Base-by-base conservation (phyloP, 768 basidiomycete genomes). In the Auriculariales sp. region DNA sequence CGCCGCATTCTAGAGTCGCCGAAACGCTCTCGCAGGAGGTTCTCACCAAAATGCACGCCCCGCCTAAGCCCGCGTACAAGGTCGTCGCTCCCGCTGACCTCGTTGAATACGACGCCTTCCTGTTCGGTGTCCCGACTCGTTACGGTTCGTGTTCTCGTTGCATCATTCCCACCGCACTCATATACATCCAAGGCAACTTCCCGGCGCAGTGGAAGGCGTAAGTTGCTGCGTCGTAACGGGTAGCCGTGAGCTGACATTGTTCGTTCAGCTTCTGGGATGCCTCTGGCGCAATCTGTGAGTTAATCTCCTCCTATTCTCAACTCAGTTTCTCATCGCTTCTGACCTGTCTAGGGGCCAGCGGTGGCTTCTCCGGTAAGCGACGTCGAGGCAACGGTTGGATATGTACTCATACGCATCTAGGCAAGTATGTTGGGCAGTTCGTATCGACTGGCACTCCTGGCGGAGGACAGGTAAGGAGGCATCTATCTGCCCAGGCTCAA, bases 71-170 rank as follows among this genome's bases (percentile, higher is more conserved):
- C 42, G 64, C 73, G 56, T 87, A 87, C 64, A 86, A 87, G 2
- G 58, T 85, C 55, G 68, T 88, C 57, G 68, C 64, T 2, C 71
- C 80, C 27, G 63, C 67, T 1, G 67, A 71, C 4, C 70, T 94
- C 48, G 55, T 65, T 22, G 50, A 70, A 4, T 84, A 72, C 58
- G 85, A 93, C 57, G 88, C 76, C 3, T 79, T 75, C 72, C 55
- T 93, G 54, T 71, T 88, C 49, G 89, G 86, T 53, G 68, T 88
- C 51, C 81, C 82, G 47, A 83, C 83, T 25, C 81, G 89, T 57
- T 93, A 75, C 65, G 88, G 88, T 33, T 24, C 19, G 6, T 12
- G 9, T 3, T 25, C 12, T 19, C 22, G 39, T 19, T 2, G 3
- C 88, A 32, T 79, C 73, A 58, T 79, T 86, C 63, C 77, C 89